A percentile compares a stretch with the other conserved stretches of the same genome.
Conservation (phyloP, 768 basidiomycete species). For the Pisolithus orientalis region DNA sequence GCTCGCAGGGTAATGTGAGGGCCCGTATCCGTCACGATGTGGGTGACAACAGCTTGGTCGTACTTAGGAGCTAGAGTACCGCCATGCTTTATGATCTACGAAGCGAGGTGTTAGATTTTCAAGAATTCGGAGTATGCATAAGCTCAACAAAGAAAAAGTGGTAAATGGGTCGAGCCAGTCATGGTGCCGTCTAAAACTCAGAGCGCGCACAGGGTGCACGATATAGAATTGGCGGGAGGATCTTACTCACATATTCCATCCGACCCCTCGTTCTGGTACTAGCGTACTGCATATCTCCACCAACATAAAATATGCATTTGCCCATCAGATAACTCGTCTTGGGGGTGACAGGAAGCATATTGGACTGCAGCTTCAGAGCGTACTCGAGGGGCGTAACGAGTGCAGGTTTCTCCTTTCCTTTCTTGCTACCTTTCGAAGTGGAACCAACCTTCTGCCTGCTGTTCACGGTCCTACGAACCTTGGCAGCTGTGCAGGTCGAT, state of each 20-base stretch:
- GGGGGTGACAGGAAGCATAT: constrained; percentile 15
- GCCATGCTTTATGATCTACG: constrained; percentile 58
- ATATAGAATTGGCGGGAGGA: background rate
- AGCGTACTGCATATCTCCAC: constrained; percentile 52
- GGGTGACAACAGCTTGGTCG: constrained; percentile 52
- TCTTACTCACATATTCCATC: constrained; percentile 55
- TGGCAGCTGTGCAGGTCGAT: background rate
- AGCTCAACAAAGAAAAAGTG: background rate
- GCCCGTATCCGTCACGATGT: constrained; percentile 52
- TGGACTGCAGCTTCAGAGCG: constrained; percentile 40
- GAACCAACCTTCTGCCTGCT: constrained; percentile 12
- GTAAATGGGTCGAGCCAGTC: background rate
- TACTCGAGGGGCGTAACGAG: constrained; percentile 47
- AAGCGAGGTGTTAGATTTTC: constrained; percentile 2
- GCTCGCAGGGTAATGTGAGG: constrained; percentile 25
- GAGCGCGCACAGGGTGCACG: background rate
- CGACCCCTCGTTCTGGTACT: constrained; percentile 43
- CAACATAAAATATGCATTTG: constrained; percentile 51
- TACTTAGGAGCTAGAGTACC: constrained; percentile 55
- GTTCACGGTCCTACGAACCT: constrained; percentile 16
- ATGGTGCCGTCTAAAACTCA: background rate
- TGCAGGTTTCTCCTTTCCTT: constrained; percentile 36
- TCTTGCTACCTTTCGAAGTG: constrained; percentile 11
- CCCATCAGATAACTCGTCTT: constrained; percentile 39
- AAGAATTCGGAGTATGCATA: background rate